A percentile compares a stretch with the other conserved stretches of the same genome.
Conservation (phyloP, 139 green algal species). For the Micromonas commoda region DNA sequence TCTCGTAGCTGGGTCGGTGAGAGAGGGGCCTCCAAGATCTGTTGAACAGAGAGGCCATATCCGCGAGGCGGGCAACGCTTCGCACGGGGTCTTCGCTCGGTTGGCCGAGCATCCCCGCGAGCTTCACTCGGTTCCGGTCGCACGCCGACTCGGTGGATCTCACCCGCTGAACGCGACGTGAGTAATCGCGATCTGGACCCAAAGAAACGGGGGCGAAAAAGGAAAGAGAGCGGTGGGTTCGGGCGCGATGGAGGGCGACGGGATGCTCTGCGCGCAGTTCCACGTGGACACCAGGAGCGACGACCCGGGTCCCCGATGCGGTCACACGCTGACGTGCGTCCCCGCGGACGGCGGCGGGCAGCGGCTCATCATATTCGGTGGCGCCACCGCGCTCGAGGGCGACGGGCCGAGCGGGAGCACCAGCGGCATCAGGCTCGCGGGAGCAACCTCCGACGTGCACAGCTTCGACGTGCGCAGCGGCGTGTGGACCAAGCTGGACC, state of each 20-base stretch:
- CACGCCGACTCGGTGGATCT: no score
- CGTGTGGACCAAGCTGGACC: conserved; percentile 72
- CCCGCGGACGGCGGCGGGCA: conserved; percentile 55
- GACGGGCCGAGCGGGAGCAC: conserved; percentile 12
- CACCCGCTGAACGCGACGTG: no score
- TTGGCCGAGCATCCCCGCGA: neutral
- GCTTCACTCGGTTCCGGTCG: neutral
- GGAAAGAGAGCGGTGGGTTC: no score
- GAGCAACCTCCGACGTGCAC: conserved; percentile 89
- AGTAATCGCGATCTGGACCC: no score
- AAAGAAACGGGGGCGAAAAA: no score
- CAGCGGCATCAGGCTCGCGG: conserved; percentile 52
- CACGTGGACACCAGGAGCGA: neutral
- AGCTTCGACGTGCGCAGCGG: conserved; percentile 74
- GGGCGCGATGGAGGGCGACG: neutral
- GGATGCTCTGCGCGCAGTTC: conserved; percentile 5
- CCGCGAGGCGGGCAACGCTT: neutral
- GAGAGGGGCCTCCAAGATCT: no score
- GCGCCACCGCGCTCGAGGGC: conserved; percentile 82
- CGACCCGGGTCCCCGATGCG: conserved; percentile 68
- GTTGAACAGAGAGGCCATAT: neutral
- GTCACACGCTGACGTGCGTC: conserved; percentile 87
- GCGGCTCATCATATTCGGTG: conserved; percentile 83
- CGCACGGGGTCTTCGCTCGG: no score
- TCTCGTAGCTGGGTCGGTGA: no score